A percentile compares a stretch with the other conserved stretches of the same genome.
Evolutionary conservation across 306 rosid species (phyloP).

Genomic region (Ormosia emarginata): DNA sequence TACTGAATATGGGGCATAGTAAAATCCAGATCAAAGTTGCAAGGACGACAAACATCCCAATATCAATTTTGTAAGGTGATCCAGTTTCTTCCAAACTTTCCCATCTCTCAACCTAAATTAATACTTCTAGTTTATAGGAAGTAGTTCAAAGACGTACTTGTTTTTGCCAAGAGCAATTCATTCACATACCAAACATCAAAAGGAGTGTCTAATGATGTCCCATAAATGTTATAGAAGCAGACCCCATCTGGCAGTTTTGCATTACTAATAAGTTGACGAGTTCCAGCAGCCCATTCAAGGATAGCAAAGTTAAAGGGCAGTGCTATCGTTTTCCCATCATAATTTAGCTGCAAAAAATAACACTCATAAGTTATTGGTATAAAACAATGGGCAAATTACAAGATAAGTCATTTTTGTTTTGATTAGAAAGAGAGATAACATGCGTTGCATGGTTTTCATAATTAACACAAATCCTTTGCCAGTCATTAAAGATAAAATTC

Average conservation of each 20-base stretch:
- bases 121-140: neutral
- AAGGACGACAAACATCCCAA: neutral
- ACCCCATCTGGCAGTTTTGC: conserved; percentile 78
- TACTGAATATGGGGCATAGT: neutral
- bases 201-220: conserved; percentile 74
- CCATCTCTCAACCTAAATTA: conserved; percentile 5
- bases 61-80: conserved; percentile 3
- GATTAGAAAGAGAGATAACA: neutral
- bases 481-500: conserved; percentile 5
- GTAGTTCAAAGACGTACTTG: neutral
- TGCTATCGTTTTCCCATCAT: conserved; percentile 56
- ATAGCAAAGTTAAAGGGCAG: conserved; percentile 76
- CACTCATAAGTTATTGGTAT: conserved; percentile 19
- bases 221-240: conserved; percentile 83
- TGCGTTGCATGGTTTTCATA: neutral
- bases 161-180: conserved; percentile 12
- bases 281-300: conserved; percentile 67
- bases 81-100: conserved; percentile 17
- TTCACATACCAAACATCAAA: conserved; percentile 81
- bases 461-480: neutral
- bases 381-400: neutral
- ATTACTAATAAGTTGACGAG: conserved; percentile 53
- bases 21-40: neutral
- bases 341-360: conserved; percentile 57
- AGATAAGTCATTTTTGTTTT: neutral